Conservation (phyloP, 2,329 filamentous ascomycete species). For the Aspergillus puulaauensis region DNA sequence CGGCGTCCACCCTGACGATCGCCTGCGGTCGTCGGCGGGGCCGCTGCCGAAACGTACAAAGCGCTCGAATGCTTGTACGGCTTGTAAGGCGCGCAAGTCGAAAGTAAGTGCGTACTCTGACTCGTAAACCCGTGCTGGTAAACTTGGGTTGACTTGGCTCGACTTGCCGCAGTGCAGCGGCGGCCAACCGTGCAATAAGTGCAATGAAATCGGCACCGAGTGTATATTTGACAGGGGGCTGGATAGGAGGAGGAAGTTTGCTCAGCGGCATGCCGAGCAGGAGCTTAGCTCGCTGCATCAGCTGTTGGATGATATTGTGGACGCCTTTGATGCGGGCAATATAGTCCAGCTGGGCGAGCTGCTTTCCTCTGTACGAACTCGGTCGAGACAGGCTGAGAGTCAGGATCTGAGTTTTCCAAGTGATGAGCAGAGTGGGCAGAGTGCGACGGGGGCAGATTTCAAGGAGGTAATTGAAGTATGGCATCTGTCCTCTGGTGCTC, state of each 20-base stretch:
- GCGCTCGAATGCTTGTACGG: neutral
- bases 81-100: neutral
- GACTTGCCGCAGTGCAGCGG: neutral
- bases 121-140: too few relatives aligned
- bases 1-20: neutral
- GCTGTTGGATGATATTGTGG: neutral
- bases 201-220: neutral
- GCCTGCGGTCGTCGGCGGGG: neutral
- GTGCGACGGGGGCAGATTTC: neutral
- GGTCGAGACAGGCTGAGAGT: neutral
- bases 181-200: neutral
- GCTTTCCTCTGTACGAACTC: neutral
- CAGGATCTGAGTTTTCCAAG: neutral
- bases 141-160: neutral
- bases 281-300: neutral
- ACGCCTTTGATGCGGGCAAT: neutral
- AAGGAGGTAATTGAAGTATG: neutral
- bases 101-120: neutral
- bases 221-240: constrained; percentile 1
- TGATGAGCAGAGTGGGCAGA: neutral
- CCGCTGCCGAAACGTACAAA: neutral
- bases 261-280: neutral
- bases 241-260: constrained; percentile 1
- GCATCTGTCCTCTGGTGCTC: too few relatives aligned
- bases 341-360: neutral